Conservation (phyloP, 2,329 filamentous ascomycete genomes). For the Phialophora expanda region DNA sequence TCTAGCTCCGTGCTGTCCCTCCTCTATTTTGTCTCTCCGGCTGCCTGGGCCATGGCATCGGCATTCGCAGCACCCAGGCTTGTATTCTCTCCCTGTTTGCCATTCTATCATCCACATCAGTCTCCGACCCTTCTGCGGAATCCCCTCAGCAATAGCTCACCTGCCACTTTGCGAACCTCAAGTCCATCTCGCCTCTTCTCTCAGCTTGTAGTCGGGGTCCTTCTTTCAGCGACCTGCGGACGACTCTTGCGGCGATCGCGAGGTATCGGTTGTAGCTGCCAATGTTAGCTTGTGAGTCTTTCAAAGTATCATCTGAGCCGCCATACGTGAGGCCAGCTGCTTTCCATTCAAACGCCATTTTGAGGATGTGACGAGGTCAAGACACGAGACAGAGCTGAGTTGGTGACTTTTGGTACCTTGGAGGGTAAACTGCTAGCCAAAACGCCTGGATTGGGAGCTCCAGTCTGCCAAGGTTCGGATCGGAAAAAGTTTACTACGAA, state of each 20-base stretch:
- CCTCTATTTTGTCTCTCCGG: constrained; percentile 51
- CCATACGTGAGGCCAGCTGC: constrained; percentile 91
- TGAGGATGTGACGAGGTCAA: constrained; percentile 22
- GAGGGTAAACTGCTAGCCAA: constrained; percentile 2
- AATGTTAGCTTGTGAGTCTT: constrained; percentile 45
- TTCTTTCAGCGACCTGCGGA: constrained; percentile 97
- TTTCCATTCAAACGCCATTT: constrained; percentile 98
- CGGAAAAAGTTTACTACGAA: constrained; percentile 6
- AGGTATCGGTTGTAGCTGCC: constrained; percentile 99
- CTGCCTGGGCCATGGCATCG: constrained; percentile 52
- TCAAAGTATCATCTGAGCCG: constrained; percentile 39
- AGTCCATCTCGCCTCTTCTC: constrained; percentile 85
- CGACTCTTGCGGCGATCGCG: constrained; percentile 87
- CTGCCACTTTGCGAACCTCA: constrained; percentile 94
- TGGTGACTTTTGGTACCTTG: constrained; percentile 2
- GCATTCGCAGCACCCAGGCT: constrained; percentile 66
- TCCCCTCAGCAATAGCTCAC: constrained; percentile 63
- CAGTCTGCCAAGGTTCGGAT: constrained; percentile 4
- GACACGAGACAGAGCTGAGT: neutral
- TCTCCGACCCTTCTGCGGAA: neutral
- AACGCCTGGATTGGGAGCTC: constrained; percentile 5
- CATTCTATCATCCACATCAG: constrained; percentile 66
- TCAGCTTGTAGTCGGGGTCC: constrained; percentile 85
- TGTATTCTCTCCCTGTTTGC: constrained; percentile 90
- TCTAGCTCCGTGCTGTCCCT: constrained; percentile 27